A percentile compares a stretch with the other conserved stretches of the same genome.
Evolutionary conservation across 75 land plant genomes (phyloP).

Genomic region (Sequoiadendron giganteum): DNA sequence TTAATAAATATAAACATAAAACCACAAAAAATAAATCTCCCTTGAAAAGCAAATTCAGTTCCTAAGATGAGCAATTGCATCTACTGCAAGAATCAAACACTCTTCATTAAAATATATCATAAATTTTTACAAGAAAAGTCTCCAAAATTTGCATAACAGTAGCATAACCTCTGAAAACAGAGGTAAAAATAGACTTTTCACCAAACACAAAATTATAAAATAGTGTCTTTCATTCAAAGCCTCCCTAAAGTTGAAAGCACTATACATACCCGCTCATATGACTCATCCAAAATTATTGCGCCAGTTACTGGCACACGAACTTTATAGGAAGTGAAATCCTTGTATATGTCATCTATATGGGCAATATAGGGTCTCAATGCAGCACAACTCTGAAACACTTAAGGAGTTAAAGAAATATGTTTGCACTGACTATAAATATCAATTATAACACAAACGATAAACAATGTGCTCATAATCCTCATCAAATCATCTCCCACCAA

Average conservation of each 20-base stretch:
- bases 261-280: constrained; percentile 72
- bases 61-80: not conserved
- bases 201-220: not conserved
- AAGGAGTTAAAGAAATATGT: constrained; percentile 28
- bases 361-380: constrained; percentile 86
- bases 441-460: not conserved
- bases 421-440: not conserved
- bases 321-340: constrained; percentile 93
- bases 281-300: constrained; percentile 92
- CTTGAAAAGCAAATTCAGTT: not conserved
- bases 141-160: not conserved
- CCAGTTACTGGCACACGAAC: constrained; percentile 94
- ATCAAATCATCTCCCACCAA: not conserved
- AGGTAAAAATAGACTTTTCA: not conserved
- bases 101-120: no score
- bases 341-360: constrained; percentile 91
- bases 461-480: not conserved
- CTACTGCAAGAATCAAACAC: not conserved
- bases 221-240: not conserved
- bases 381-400: constrained; percentile 91
- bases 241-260: not conserved
- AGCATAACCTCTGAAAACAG: not conserved
- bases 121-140: not conserved
- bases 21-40: not conserved
- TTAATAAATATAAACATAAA: not conserved